phyloP scores from a whole-genome alignment of 2,329 filamentous ascomycete species.

The Neofusicoccum umdonicola region DNA sequence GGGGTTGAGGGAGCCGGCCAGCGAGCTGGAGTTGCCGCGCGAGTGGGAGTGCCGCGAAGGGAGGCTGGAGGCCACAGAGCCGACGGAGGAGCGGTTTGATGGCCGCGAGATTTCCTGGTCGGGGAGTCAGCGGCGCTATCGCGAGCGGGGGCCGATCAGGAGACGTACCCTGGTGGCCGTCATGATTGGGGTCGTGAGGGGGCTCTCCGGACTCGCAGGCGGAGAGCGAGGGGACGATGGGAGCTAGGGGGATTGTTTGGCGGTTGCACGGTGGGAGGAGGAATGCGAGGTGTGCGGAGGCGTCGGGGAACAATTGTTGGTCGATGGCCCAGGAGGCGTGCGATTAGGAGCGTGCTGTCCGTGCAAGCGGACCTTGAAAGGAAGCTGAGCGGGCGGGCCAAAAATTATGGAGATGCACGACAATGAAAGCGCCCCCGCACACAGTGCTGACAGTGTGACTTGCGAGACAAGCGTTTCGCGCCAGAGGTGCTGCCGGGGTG shows the following conservation, averaged over 20 bases:
- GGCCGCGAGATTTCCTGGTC: conserved; percentile 43
- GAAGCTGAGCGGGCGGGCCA: conserved; percentile 16
- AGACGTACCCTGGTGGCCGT: conserved; percentile 38
- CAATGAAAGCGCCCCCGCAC: conserved; percentile 19
- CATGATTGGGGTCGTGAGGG: conserved; percentile 24
- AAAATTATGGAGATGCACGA: conserved; percentile 19
- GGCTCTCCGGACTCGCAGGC: not conserved
- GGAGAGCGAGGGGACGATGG: not conserved
- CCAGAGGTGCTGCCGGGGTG: not conserved
- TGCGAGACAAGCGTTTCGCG: not conserved
- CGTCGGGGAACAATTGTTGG: conserved; percentile 12
- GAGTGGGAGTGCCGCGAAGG: conserved; percentile 34
- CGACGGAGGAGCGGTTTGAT: conserved; percentile 42
- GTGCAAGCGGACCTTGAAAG: conserved; percentile 17
- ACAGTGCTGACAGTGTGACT: conserved; percentile 13
- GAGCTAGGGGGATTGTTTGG: not conserved
- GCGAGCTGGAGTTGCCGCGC: conserved; percentile 77
- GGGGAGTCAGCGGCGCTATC: conserved; percentile 30
- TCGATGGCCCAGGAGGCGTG: conserved; percentile 11
- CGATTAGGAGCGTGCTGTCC: conserved; percentile 15
- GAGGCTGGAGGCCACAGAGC: conserved; percentile 59
- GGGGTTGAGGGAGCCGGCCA: conserved; percentile 74
- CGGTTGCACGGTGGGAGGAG: not conserved
- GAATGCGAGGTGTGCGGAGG: conserved; percentile 1
- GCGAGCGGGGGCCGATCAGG: conserved; percentile 18